Conservation (phyloP, 108 stramenopile species). For the Pseudonitzschia multiseries region DNA sequence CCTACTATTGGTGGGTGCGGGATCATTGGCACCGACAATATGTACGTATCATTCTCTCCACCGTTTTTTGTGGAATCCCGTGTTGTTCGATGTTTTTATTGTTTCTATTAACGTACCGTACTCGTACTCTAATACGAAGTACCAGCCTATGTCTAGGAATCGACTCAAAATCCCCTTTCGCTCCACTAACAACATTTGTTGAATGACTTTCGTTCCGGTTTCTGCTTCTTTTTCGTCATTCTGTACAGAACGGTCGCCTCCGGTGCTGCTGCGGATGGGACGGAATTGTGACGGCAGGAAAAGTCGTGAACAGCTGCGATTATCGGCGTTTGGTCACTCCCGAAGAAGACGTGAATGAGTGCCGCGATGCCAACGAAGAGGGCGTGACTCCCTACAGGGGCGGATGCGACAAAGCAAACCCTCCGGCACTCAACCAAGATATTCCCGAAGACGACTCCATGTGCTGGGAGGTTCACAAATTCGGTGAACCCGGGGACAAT, state of each 20-base stretch:
- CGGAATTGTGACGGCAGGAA: background rate
- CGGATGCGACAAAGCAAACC: background rate
- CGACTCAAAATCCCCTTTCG: background rate
- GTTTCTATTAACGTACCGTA: no score
- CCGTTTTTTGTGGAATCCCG: background rate
- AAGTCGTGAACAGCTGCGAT: slow-evolving; percentile 11
- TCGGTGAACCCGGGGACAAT: background rate
- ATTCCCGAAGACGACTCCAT: slow-evolving; percentile 10
- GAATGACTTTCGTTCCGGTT: background rate
- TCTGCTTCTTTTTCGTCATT: no score
- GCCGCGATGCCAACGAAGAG: slow-evolving; percentile 16
- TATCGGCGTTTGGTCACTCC: slow-evolving; percentile 1
- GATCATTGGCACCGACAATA: slow-evolving; percentile 16
- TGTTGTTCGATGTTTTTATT: no score
- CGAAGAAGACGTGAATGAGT: slow-evolving; percentile 1
- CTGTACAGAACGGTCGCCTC: background rate
- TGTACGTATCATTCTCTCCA: background rate
- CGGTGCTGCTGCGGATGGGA: slow-evolving; percentile 20
- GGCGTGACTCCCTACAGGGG: background rate
- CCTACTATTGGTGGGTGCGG: slow-evolving; percentile 10
- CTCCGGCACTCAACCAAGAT: background rate
- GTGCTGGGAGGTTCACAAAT: slow-evolving; percentile 15
- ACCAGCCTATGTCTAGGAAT: no score
- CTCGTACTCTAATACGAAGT: no score
- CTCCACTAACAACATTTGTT: background rate